Base-by-base conservation (phyloP, 2,329 filamentous ascomycete species). In the Pyrenophora teres region DNA sequence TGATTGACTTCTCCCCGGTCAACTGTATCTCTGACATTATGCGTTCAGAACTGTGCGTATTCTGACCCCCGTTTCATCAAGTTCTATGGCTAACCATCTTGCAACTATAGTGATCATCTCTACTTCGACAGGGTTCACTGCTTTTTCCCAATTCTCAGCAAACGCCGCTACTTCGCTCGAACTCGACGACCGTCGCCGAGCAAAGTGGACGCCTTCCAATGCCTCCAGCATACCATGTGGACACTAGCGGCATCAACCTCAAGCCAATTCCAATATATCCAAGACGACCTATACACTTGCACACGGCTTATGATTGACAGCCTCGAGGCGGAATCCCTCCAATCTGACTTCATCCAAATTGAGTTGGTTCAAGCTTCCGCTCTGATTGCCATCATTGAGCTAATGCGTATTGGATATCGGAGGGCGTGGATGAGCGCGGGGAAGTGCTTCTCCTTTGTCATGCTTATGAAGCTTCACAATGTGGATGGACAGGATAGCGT, bases 341-440 rank as follows among this genome's bases (percentile, higher is more conserved):
- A 31, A 9, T 16, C 27, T 19, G 40, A 41, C 4, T 32, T 16
- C 27, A 41, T 41, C 16, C 5, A 18, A 21, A 30, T 41, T 12
- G 27, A 41, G 16, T 15, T 19, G 10, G 15, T 41, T 23, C 25
- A 41, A 7, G 40, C 40, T 3, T 30, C 27, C 4, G 16, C 27
- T 19, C 25, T 41, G 16, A 27, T 41, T 2, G 25, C 27, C 9
- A 7, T 41, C 15, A 31, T 32, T n/a, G 40, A 41, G 19, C 18
- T 41, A 10, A 41, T 32, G 27, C 40, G 27, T 5, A 16, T 41
- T 4, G 27, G 27, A 10, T 41, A 31, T 5, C 23, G 40, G 19
- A 32, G 15, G 21, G 40, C 40, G 32, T 41, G 40, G 40, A 41
- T 41, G 25, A 41, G 40, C 25, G 40, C 40, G 18, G 40, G 27